phyloP scores from a whole-genome alignment of 257 asterid species.

The Nicotiana obtusifolia region DNA sequence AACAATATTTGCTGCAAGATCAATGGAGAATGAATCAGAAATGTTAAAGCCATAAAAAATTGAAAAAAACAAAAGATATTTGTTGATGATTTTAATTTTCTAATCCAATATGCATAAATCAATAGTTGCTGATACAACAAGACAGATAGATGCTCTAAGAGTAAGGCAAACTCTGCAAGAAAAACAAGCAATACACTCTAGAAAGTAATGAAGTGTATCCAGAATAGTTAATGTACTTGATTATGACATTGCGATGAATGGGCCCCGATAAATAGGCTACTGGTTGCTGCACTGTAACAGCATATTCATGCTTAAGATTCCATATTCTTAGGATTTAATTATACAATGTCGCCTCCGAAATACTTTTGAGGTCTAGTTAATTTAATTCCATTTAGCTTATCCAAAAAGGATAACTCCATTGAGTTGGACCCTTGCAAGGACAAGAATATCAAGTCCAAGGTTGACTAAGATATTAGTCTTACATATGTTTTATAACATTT shows the following conservation, averaged over 20 bases:
- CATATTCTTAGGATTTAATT: background rate
- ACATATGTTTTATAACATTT: background rate
- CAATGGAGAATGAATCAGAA: conserved; percentile 9
- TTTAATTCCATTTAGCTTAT: background rate
- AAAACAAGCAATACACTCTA: background rate
- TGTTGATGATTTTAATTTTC: background rate
- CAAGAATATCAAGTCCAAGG: background rate
- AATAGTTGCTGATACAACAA: background rate
- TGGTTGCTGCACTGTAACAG: background rate
- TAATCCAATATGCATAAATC: background rate
- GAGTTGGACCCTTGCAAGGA: background rate
- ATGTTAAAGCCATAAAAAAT: background rate
- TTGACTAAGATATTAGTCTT: background rate
- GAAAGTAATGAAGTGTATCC: background rate
- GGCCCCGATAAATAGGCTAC: background rate
- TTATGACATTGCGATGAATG: background rate
- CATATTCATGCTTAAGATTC: background rate
- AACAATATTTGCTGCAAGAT: conserved; percentile 63
- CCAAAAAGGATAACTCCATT: background rate
- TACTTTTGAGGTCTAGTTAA: background rate
- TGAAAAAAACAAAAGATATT: background rate
- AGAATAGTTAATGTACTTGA: background rate
- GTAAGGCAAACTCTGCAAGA: background rate
- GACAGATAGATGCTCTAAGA: background rate
- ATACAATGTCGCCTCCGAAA: background rate